phyloP scores from a whole-genome alignment of 176 grass and related monocot genomes.

The Carex parvula region DNA sequence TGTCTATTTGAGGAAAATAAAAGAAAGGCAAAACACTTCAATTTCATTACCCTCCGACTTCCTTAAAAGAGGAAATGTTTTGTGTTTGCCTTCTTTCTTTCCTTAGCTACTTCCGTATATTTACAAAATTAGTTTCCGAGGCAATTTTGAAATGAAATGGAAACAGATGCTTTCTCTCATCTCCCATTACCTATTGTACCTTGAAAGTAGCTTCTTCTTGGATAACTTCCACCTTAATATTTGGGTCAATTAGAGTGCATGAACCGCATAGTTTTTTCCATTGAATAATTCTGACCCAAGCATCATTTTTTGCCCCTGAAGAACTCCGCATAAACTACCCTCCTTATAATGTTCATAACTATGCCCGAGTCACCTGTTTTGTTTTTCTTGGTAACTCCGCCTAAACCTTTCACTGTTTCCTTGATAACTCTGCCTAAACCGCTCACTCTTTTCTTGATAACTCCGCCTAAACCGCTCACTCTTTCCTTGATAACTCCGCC shows the following conservation, averaged over 20 bases:
- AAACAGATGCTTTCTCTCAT: too few species aligned
- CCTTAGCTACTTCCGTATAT: too few species aligned
- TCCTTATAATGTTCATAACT: neutral
- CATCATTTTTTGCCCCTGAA: neutral
- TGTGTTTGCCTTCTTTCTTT: neutral
- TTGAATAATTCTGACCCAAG: neutral
- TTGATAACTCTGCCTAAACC: neutral
- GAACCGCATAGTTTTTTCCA: neutral
- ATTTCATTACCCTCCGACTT: neutral
- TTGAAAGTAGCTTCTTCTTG: too few species aligned
- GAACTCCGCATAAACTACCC: neutral
- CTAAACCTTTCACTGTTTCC: neutral
- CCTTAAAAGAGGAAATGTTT: neutral
- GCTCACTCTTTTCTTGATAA: too few species aligned
- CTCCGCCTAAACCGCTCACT: too few species aligned
- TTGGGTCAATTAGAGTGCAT: too few species aligned
- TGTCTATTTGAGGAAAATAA: neutral
- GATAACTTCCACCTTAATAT: too few species aligned
- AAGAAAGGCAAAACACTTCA: neutral
- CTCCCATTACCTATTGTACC: too few species aligned
- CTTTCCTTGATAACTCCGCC: too few species aligned
- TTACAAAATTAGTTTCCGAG: too few species aligned
- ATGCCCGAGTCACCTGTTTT: neutral
- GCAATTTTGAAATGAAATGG: too few species aligned
- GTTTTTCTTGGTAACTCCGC: neutral